A percentile compares a stretch with the other conserved stretches of the same genome.
phyloP scores from a whole-genome alignment of 805 yeast genomes.

The Tetrapisispora phaffii region DNA sequence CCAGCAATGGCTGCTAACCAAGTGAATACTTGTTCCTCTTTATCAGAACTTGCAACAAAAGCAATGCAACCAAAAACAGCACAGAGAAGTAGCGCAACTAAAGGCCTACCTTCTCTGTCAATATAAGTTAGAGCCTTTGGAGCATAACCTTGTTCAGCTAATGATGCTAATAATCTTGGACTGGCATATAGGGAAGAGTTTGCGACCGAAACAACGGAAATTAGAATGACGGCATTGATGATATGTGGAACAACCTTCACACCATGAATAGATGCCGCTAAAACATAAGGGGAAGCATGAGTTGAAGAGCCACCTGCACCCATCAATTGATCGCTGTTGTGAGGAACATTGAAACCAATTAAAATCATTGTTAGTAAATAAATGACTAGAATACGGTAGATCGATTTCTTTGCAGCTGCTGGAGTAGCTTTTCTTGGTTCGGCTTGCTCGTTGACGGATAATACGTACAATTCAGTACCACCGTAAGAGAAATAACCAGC shows the following conservation, averaged over 20 bases:
- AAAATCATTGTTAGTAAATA: constrained; percentile 45
- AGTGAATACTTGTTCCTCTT: constrained; percentile 44
- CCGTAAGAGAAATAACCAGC: constrained; percentile 57
- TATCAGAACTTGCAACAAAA: constrained; percentile 46
- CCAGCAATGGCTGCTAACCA: constrained; percentile 56
- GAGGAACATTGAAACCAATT: constrained; percentile 55
- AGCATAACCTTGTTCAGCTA: constrained; percentile 62
- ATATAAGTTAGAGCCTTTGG: constrained; percentile 45
- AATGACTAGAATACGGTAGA: constrained; percentile 53
- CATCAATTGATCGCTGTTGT: constrained; percentile 38
- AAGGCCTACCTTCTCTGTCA: constrained; percentile 52
- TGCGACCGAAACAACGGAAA: constrained; percentile 68
- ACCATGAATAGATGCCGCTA: constrained; percentile 55
- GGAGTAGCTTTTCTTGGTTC: constrained; percentile 53
- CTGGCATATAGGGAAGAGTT: constrained; percentile 68
- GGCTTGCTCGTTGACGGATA: constrained; percentile 57
- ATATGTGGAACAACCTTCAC: constrained; percentile 58
- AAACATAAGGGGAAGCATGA: constrained; percentile 63
- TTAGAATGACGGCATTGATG: constrained; percentile 63
- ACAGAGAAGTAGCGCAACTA: constrained; percentile 42
- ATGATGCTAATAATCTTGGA: constrained; percentile 57
- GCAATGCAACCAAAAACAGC: constrained; percentile 47
- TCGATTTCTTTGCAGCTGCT: constrained; percentile 53
- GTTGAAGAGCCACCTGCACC: constrained; percentile 44
- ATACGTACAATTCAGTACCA: constrained; percentile 57